Evolutionary conservation across 2,329 filamentous ascomycete genomes (phyloP).

Genomic region (Aureobasidium melanogenum): DNA sequence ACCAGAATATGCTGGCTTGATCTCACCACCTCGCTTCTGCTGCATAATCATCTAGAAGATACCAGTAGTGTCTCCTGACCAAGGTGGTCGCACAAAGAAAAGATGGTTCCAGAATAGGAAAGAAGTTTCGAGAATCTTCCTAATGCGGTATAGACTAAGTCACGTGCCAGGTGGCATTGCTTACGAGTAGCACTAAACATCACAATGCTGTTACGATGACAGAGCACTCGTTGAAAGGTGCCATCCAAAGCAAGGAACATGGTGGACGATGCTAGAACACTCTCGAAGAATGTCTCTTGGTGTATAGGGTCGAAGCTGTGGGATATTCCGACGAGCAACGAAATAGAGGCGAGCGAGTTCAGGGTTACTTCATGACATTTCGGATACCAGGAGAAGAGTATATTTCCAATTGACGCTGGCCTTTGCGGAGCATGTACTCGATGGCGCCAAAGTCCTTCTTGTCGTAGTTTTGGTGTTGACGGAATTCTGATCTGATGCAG

Average conservation of each 20-base stretch:
- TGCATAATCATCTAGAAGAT: conserved; percentile 4
- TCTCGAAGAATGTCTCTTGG: not conserved
- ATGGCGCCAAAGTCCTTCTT: conserved; percentile 82
- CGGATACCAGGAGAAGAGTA: conserved; percentile 75
- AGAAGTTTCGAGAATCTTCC: conserved; percentile 13
- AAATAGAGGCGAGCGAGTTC: not conserved
- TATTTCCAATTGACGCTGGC: conserved; percentile 68
- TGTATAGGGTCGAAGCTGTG: not conserved
- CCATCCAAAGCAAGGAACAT: not conserved
- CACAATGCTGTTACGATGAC: not conserved
- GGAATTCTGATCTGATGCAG: conserved; percentile 60
- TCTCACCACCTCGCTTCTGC: not conserved
- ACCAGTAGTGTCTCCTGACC: conserved; percentile 3
- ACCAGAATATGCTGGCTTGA: not conserved
- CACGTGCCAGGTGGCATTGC: not conserved
- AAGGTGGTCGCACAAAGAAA: conserved; percentile 21
- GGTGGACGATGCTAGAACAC: not conserved
- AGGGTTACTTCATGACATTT: conserved; percentile 46
- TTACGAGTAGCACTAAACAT: not conserved
- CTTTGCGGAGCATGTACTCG: conserved; percentile 76
- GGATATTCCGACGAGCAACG: not conserved
- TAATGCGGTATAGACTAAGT: not conserved
- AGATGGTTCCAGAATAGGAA: conserved; percentile 28
- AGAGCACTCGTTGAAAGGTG: not conserved
- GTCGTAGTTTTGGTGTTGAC: conserved; percentile 55